These are phyloP conservation scores for Plasmodium ovale DNA, from an alignment of 169 alveolate genomes.

Conservation along the genomic window DNA sequence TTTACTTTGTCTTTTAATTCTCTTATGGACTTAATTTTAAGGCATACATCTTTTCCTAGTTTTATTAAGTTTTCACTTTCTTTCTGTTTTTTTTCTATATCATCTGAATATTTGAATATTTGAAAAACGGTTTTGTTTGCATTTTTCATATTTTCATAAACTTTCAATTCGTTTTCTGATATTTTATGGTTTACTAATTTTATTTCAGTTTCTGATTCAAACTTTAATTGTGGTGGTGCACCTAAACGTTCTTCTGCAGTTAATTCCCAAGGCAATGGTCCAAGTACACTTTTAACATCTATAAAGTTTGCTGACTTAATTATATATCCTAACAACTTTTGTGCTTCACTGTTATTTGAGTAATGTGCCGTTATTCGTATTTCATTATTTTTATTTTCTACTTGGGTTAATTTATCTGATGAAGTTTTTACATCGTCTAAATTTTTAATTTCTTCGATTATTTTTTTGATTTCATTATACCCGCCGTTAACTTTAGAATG, in stretches of 20 bases:
- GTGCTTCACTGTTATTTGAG: not conserved
- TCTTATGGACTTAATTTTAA: not conserved
- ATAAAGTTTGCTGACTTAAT: not conserved
- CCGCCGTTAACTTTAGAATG: not conserved
- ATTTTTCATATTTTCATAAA: not conserved
- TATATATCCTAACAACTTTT: not conserved
- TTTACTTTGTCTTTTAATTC: conserved; percentile 4
- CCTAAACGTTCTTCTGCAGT: not conserved
- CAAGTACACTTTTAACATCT: not conserved
- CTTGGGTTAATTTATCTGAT: conserved; percentile 1
- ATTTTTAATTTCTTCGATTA: not conserved
- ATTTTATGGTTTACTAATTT: not conserved
- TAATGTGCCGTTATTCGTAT: not conserved
- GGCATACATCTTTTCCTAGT: not conserved
- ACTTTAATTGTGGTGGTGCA: not conserved
- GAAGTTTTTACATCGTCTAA: not conserved
- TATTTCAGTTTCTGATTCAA: not conserved
- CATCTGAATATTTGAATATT: not conserved
- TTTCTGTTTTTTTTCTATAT: not conserved
- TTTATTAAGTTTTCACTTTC: not conserved
- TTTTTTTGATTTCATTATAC: not conserved
- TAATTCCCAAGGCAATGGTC: not conserved
- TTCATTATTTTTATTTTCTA: not conserved
- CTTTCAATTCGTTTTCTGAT: not conserved
- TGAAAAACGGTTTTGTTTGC: not conserved